Evolutionary conservation across 305 asterid species (phyloP), one percentile per base, ranked within the genome.

Genomic region (Withania somnifera): DNA sequence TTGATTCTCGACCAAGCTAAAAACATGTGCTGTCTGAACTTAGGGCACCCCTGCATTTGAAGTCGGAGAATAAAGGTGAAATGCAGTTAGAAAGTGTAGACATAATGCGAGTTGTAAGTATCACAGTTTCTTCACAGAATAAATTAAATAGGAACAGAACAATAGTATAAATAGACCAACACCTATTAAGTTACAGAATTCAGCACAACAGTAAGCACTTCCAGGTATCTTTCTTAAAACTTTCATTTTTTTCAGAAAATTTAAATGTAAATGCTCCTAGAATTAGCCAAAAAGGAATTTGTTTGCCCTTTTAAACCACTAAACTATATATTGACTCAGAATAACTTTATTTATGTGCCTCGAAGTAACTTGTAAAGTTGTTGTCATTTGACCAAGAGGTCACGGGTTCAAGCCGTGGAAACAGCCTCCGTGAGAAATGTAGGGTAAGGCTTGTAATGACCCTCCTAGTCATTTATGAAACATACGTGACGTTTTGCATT

Each of bases 11-110:
- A 42, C 56, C 78, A 42, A 69, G 56, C 38, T 22, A 69, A 69
- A 42, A 13, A 22, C 54, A 61, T 80, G 30, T 22, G 42, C 34
- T 24, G 83, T 45, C 77, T 45, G 63, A 61, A 80, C 58, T 26
- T 58, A 45, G 26, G 45, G 83, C 77, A 60, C n/a, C 83, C 77
- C 83, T 80, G 34, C 54, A 60, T 42, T 61, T 6, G 58, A 42
- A 45, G 17, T 80, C 0, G 7, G 52, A 63, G 14, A 45, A 11
- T 26, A 36, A 50, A 26, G 57, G 83, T 60, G 63, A 30, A 80
- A 45, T 26, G 38, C 83, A 80, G 77, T 28, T 26, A 42, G 75
- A 53, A 78, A 78, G 19, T 60, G 14, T 5, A 22, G 24, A 22
- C 42, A 14, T 28, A 66, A 71, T 24, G 58, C 4, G 3, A 80